Conservation (phyloP, 1,284 basidiomycete species). For the Moniliophthora roreri region DNA sequence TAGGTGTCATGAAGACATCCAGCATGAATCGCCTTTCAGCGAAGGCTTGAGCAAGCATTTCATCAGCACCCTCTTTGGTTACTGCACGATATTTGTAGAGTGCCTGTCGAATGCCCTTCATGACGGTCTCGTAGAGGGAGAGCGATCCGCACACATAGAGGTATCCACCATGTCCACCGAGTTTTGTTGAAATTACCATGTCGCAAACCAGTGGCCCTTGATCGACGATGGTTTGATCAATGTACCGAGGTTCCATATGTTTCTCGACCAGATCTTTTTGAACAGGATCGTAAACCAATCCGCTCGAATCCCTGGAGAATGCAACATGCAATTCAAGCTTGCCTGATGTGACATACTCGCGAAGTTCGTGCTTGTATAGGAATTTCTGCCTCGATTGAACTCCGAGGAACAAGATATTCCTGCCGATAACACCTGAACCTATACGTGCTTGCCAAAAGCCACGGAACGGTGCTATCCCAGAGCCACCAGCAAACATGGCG, state of each 20-base stretch:
- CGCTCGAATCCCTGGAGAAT: conserved; percentile 9
- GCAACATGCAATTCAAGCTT: conserved; percentile 14
- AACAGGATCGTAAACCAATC: conserved; percentile 12
- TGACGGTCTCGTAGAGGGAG: conserved; percentile 14
- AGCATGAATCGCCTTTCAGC: conserved; percentile 14
- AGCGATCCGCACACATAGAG: conserved; percentile 11
- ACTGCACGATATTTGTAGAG: conserved; percentile 12
- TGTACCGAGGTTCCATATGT: conserved; percentile 12
- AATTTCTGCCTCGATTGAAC: conserved; percentile 13
- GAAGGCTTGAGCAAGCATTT: conserved; percentile 13
- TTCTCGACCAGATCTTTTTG: conserved; percentile 12
- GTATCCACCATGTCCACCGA: conserved; percentile 12
- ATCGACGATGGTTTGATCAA: conserved; percentile 12
- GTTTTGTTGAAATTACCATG: conserved; percentile 13
- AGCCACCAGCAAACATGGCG: conserved; percentile 14
- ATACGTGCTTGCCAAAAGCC: conserved; percentile 14
- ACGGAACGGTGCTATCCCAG: conserved; percentile 14
- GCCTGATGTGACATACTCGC: conserved; percentile 7
- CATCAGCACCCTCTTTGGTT: conserved; percentile 12
- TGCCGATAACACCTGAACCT: conserved; percentile 10
- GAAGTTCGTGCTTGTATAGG: conserved; percentile 13
- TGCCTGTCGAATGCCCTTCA: conserved; percentile 10
- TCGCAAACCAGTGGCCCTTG: conserved; percentile 11
- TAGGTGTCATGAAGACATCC: conserved; percentile 14
- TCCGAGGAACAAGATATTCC: conserved; percentile 13